Percentiles rank a stretch among this genome's conserved stretches.
Evolutionary conservation across 805 yeast genomes (phyloP).

Genomic region (Cyberlindnera nakhonratchasimensis): DNA sequence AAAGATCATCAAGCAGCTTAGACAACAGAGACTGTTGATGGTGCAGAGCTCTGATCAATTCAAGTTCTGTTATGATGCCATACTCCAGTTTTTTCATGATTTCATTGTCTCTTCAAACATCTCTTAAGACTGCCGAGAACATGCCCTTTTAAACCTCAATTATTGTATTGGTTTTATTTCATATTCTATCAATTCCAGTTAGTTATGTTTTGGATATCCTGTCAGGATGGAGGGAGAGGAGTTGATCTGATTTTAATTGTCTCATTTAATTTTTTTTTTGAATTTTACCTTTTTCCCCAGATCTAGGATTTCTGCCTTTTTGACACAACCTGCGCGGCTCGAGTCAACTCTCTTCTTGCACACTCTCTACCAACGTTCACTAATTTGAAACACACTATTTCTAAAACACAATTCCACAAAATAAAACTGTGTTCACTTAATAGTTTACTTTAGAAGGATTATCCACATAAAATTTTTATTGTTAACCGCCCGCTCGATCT

Average conservation of each 20-base stretch:
- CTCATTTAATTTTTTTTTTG: background rate
- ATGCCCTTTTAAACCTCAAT: too few relatives aligned
- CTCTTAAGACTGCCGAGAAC: too few relatives aligned
- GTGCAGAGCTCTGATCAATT: conserved; percentile 48
- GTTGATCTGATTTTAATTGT: too few relatives aligned
- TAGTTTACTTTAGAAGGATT: background rate
- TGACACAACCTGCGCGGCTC: too few relatives aligned
- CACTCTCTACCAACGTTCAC: too few relatives aligned
- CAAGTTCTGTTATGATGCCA: conserved; percentile 41
- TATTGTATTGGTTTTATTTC: too few relatives aligned
- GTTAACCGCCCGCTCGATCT: conserved; percentile 2
- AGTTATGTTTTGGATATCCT: too few relatives aligned
- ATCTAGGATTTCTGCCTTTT: background rate
- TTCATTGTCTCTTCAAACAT: conserved; percentile 2
- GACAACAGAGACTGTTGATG: conserved; percentile 46
- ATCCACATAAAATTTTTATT: background rate
- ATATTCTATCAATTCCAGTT: too few relatives aligned
- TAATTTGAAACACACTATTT: too few relatives aligned
- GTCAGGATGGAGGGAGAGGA: too few relatives aligned
- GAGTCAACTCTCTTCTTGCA: too few relatives aligned
- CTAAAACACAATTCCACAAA: background rate
- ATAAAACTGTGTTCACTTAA: background rate
- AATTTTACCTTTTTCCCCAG: background rate
- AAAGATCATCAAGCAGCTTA: conserved; percentile 36
- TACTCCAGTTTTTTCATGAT: conserved; percentile 8